Evolutionary conservation across 768 basidiomycete species (phyloP).

Genomic region (Leucosporidium scottii): DNA sequence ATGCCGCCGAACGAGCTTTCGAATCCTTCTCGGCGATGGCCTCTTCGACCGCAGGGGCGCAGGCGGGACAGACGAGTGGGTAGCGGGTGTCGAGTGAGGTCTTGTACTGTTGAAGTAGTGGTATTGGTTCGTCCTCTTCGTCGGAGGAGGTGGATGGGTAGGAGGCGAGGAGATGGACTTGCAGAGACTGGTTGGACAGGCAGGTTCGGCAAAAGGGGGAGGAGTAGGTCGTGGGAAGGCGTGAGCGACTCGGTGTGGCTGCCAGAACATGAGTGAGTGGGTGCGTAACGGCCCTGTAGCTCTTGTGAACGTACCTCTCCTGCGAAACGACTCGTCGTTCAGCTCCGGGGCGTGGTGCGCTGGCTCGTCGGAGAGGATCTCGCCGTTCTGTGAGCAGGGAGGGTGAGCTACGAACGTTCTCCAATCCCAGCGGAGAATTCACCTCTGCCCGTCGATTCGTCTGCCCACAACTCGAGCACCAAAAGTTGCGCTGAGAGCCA

Average conservation of each 20-base stretch:
- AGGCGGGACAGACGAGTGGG: constrained; percentile 73
- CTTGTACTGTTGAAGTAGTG: constrained; percentile 62
- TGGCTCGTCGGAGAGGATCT: constrained; percentile 76
- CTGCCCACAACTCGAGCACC: constrained; percentile 34
- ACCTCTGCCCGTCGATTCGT: constrained; percentile 62
- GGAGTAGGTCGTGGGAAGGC: not conserved
- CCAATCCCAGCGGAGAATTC: not conserved
- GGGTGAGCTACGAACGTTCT: not conserved
- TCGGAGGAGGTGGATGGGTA: constrained; percentile 54
- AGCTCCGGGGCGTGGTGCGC: constrained; percentile 76
- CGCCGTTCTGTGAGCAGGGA: constrained; percentile 47
- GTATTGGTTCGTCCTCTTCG: not conserved
- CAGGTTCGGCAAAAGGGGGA: constrained; percentile 71
- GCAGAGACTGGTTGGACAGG: constrained; percentile 83
- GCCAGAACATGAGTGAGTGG: not conserved
- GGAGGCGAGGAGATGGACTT: constrained; percentile 77
- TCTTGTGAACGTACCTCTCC: constrained; percentile 51
- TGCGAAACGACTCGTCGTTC: constrained; percentile 63
- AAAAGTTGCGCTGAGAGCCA: constrained; percentile 13
- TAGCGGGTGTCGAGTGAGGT: constrained; percentile 71
- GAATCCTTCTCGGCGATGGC: constrained; percentile 69
- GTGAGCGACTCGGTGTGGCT: not conserved
- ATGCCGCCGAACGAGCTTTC: constrained; percentile 67
- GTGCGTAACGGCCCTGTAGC: no score
- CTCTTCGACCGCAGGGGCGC: constrained; percentile 71